phyloP scores from a whole-genome alignment of 495 filamentous ascomycete species.

The Annulohypoxylon bovei region DNA sequence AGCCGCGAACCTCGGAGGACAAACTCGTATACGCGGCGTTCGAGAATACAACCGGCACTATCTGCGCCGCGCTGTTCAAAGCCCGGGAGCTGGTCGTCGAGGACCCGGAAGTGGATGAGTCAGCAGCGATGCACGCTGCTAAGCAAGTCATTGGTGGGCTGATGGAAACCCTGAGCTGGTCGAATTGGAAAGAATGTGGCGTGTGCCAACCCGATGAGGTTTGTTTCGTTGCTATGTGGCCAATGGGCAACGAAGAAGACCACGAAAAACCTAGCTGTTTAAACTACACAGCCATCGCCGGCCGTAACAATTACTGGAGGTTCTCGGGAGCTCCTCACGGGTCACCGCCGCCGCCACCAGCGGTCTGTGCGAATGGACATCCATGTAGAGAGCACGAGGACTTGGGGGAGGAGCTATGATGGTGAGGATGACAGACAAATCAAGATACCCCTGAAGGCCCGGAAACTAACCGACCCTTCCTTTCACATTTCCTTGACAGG shows the following conservation, averaged over 20 bases:
- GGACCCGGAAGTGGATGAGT: conserved; percentile 16
- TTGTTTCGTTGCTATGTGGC: conserved; percentile 76
- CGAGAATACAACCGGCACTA: conserved; percentile 53
- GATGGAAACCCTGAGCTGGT: conserved; percentile 65
- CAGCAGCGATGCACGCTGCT: not conserved
- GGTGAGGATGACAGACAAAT: not conserved
- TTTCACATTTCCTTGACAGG: not conserved
- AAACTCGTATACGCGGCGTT: conserved; percentile 55
- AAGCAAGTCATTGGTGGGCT: conserved; percentile 50
- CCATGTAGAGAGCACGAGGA: not conserved
- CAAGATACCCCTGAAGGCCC: not conserved
- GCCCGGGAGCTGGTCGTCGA: conserved; percentile 46
- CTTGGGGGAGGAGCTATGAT: conserved; percentile 32
- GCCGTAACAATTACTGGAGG: conserved; percentile 32
- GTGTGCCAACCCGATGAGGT: conserved; percentile 65
- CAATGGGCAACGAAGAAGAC: conserved; percentile 64
- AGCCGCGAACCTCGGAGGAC: conserved; percentile 48
- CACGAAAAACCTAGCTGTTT: conserved; percentile 62
- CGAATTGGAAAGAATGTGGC: conserved; percentile 68
- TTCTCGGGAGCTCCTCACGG: not conserved
- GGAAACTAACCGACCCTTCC: not conserved
- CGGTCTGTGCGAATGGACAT: conserved; percentile 1
- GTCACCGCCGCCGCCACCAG: conserved; percentile 13
- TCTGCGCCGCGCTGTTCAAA: conserved; percentile 62
- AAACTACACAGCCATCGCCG: conserved; percentile 30